These are phyloP conservation scores for Venturia pyrina DNA, from an alignment of 2,329 filamentous ascomycete species.

Conservation along the genomic window DNA sequence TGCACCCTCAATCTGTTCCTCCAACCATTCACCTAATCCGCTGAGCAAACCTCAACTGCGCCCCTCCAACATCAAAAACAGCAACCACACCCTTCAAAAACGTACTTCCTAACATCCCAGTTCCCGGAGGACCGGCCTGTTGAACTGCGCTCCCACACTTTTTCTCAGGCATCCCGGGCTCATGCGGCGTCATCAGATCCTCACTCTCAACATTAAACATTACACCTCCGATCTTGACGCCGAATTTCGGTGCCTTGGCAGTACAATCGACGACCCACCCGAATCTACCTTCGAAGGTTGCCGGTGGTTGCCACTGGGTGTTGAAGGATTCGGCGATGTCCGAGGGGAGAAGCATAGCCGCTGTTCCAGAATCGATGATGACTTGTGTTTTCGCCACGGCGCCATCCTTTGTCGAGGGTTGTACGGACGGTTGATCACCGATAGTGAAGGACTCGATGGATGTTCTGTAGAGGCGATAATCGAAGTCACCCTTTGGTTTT, in stretches of 20 bases:
- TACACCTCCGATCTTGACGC: constrained; percentile 7
- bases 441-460: constrained; percentile 4
- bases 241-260: constrained; percentile 11
- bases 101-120: constrained; percentile 38
- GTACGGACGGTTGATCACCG: not conserved
- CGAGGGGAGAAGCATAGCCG: constrained; percentile 8
- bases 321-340: constrained; percentile 4
- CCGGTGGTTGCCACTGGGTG: constrained; percentile 1
- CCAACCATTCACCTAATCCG: not conserved
- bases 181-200: constrained; percentile 10
- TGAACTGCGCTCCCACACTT: not conserved
- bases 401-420: not conserved
- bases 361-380: constrained; percentile 12
- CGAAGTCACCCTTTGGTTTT: not conserved
- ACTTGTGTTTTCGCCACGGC: not conserved
- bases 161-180: not conserved
- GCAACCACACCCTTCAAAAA: constrained; percentile 44
- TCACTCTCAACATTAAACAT: constrained; percentile 1
- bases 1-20: too few species aligned
- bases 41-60: constrained; percentile 33
- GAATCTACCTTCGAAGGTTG: not conserved
- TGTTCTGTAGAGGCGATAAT: constrained; percentile 4
- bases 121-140: not conserved
- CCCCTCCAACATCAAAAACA: constrained; percentile 39
- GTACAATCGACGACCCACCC: constrained; percentile 8